Evolutionary conservation across 208 protist species (phyloP).

Genomic region (Acanthamoeba sp.): DNA sequence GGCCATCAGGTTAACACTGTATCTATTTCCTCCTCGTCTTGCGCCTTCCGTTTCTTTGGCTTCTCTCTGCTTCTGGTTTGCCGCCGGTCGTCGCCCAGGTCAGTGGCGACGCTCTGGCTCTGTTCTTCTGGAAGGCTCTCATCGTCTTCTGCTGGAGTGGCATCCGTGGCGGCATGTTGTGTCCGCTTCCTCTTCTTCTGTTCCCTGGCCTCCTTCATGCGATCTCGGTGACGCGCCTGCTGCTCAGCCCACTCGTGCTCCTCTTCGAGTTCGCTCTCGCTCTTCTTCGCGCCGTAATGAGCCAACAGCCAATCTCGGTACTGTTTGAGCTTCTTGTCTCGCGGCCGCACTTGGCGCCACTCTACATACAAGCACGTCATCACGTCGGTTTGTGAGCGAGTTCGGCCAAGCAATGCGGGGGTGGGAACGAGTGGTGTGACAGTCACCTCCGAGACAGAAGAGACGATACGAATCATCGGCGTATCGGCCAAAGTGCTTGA

Average conservation of each 20-base stretch:
- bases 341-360: slow-evolving; percentile 26
- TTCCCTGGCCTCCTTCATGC: not conserved
- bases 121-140: not conserved
- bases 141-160: not conserved
- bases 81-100: not conserved
- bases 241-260: slow-evolving; percentile 18
- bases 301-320: slow-evolving; percentile 50
- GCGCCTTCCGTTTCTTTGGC: not conserved
- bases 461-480: slow-evolving; percentile 53
- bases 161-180: not conserved
- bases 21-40: not conserved
- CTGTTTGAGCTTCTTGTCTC: slow-evolving; percentile 43
- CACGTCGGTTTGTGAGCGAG: too few relatives aligned
- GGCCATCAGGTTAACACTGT: not conserved
- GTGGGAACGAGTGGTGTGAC: too few relatives aligned
- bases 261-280: slow-evolving; percentile 49
- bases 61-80: not conserved
- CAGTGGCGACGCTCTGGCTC: not conserved
- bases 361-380: too few relatives aligned
- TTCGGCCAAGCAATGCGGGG: not conserved
- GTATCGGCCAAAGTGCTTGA: slow-evolving; percentile 68
- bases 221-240: not conserved
- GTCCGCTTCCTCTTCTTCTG: slow-evolving; percentile 5
- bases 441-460: slow-evolving; percentile 36
- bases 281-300: slow-evolving; percentile 14